phyloP scores from a whole-genome alignment of 148 eudicot species.

The Camellia sinensis region DNA sequence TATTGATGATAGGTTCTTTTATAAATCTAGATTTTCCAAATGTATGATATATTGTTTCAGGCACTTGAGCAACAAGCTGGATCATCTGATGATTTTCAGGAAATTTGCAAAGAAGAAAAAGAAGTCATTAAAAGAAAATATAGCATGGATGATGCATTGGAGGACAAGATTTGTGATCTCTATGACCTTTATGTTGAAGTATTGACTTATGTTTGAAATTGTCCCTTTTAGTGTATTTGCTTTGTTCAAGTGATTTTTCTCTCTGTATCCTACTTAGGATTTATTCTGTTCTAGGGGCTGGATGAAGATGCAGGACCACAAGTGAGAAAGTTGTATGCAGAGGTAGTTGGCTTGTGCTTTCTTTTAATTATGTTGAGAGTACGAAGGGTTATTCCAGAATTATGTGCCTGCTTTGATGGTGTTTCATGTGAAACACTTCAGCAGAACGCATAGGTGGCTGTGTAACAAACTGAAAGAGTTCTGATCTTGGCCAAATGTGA shows the following conservation, averaged over 20 bases:
- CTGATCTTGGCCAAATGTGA: background rate
- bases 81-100: constrained; percentile 66
- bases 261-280: constrained; percentile 15
- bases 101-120: constrained; percentile 50
- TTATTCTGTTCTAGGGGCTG: constrained; percentile 55
- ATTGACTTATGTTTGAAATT: constrained; percentile 14
- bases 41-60: constrained; percentile 29
- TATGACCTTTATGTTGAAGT: constrained; percentile 90
- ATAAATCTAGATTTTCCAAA: background rate
- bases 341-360: constrained; percentile 43
- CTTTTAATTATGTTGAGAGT: background rate
- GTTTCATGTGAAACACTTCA: background rate
- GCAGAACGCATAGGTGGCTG: background rate
- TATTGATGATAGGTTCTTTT: background rate
- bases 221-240: background rate
- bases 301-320: constrained; percentile 96
- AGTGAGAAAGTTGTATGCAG: constrained; percentile 80
- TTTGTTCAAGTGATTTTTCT: background rate
- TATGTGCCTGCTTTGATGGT: background rate
- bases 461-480: background rate
- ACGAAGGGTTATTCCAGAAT: background rate
- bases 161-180: constrained; percentile 93
- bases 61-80: constrained; percentile 61
- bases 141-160: constrained; percentile 71
- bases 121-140: constrained; percentile 48